Percentiles rank a stretch among this genome's conserved stretches.
Evolutionary conservation across 1,284 basidiomycete species (phyloP).

Genomic region (Sutorius eximius): DNA sequence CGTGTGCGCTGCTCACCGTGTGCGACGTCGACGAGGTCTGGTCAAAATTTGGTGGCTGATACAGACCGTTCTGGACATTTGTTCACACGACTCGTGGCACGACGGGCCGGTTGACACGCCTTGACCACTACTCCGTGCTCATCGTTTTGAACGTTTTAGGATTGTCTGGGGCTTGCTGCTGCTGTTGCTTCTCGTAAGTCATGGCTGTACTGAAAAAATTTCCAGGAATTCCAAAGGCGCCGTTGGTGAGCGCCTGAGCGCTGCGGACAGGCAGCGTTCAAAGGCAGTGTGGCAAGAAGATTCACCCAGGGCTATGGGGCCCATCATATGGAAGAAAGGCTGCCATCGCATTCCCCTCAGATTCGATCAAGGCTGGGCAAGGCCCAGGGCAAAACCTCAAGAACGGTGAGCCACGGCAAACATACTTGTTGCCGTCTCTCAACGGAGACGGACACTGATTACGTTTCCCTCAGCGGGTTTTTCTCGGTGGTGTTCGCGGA

Average conservation of each 20-base stretch:
- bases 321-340: slow-evolving; percentile 6
- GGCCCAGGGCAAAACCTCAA: not conserved
- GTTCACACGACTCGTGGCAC: slow-evolving; percentile 14
- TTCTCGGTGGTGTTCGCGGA: not conserved
- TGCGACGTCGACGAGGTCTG: slow-evolving; percentile 5
- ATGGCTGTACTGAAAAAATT: slow-evolving; percentile 8
- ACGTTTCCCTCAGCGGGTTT: not conserved
- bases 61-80: slow-evolving; percentile 1
- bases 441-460: not conserved
- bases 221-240: not conserved
- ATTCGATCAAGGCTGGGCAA: not conserved
- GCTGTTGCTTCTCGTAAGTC: not conserved
- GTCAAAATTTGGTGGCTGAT: slow-evolving; percentile 8
- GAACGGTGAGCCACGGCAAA: not conserved
- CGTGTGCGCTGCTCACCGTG: slow-evolving; percentile 12
- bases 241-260: not conserved
- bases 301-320: not conserved
- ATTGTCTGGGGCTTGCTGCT: not conserved
- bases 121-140: not conserved
- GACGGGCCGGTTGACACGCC: too few relatives aligned
- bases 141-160: not conserved
- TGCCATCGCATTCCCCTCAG: not conserved
- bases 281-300: slow-evolving; percentile 3
- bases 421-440: not conserved
- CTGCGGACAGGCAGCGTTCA: not conserved